A percentile compares a stretch with the other conserved stretches of the same genome.
Conservation (phyloP, 2,329 filamentous ascomycete genomes). For the Diaporthe citrichinensis region DNA sequence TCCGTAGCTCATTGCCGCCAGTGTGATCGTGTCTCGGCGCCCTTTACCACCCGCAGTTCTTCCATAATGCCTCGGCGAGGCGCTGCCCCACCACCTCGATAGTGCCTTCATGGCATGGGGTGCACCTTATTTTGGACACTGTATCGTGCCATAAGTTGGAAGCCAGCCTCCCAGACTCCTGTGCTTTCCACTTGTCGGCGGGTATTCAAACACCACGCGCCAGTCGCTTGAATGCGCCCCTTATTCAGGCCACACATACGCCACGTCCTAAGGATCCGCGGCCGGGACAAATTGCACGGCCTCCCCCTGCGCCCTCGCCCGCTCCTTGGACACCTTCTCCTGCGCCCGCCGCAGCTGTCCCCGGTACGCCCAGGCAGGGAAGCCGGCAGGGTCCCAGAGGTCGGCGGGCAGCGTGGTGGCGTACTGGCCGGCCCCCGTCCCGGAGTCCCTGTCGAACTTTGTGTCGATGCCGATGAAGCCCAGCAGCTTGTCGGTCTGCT, state of each 20-base stretch:
- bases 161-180: background rate
- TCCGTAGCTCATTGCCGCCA: background rate
- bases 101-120: background rate
- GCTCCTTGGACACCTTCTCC: constrained; percentile 60
- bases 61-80: too few species aligned
- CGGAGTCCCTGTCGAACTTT: constrained; percentile 53
- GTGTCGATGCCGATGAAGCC: constrained; percentile 69
- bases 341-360: constrained; percentile 65
- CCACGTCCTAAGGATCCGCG: background rate
- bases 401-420: constrained; percentile 70
- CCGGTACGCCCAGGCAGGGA: constrained; percentile 69
- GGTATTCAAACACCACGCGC: too few species aligned
- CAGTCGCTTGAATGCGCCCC: background rate
- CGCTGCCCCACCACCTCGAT: background rate
- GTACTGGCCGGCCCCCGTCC: constrained; percentile 72
- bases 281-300: constrained; percentile 66
- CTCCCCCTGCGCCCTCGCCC: constrained; percentile 59
- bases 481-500: constrained; percentile 79
- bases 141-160: background rate
- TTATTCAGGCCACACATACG: background rate
- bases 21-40: background rate
- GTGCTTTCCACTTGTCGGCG: too few species aligned
- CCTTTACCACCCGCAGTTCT: background rate
- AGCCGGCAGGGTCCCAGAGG: constrained; percentile 70
- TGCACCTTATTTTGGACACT: too few species aligned